Percentiles rank a stretch among this genome's conserved stretches.
These are phyloP conservation scores for Fraxinus floribunda DNA, from an alignment of 305 asterid genomes.

Conservation along the genomic window DNA sequence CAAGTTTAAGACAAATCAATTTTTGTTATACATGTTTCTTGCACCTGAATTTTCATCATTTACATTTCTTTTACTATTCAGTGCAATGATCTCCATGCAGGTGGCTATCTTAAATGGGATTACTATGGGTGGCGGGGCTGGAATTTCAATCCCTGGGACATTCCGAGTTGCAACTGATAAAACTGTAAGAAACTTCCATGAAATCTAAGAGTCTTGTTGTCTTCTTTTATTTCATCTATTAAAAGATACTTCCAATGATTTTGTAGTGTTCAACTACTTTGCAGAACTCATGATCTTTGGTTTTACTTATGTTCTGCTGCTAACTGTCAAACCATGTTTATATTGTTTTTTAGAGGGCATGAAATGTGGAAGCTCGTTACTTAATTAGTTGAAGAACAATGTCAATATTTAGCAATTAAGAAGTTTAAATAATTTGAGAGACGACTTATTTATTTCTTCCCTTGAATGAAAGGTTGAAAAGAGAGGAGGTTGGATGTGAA, in stretches of 20 bases:
- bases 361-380: neutral
- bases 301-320: neutral
- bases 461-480: neutral
- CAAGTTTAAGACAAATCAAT: neutral
- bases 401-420: neutral
- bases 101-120: slow-evolving; percentile 77
- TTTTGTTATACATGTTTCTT: neutral
- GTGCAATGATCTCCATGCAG: slow-evolving; percentile 43
- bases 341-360: neutral
- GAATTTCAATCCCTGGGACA: slow-evolving; percentile 23
- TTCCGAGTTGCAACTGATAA: slow-evolving; percentile 85
- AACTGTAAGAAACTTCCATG: slow-evolving; percentile 59
- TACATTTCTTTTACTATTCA: neutral
- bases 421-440: neutral
- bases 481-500: neutral
- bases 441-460: neutral
- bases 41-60: neutral
- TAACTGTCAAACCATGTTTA: neutral
- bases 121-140: slow-evolving; percentile 86
- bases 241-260: neutral
- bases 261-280: neutral
- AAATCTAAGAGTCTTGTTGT: slow-evolving; percentile 4
- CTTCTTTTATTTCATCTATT: slow-evolving; percentile 21
- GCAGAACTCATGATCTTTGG: neutral
- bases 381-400: neutral